Conservation (phyloP, 1,139 yeast genomes). For the Blastobotrys buckinghamii region DNA sequence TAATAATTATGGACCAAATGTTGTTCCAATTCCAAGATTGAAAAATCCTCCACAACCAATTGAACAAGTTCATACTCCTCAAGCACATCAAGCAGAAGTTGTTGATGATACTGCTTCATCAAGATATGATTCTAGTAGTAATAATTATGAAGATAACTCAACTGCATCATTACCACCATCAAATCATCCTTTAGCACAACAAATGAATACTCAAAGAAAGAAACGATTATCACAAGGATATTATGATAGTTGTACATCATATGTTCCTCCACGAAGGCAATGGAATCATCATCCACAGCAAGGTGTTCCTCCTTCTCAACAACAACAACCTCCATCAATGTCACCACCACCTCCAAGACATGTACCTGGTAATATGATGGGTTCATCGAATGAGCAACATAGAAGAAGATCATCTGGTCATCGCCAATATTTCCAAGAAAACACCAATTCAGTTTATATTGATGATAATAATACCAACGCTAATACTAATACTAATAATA, state of each 20-base stretch:
- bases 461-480: constrained; percentile 24
- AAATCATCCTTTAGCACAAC: constrained; percentile 6
- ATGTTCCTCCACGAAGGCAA: constrained; percentile 22
- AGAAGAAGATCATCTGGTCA: not conserved
- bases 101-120: not conserved
- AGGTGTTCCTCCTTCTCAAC: not conserved
- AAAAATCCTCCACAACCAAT: not conserved
- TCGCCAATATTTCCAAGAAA: constrained; percentile 10
- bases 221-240: constrained; percentile 4
- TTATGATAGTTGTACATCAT: constrained; percentile 8
- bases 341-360: not conserved
- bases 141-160: not conserved
- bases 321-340: not conserved
- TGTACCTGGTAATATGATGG: constrained; percentile 1
- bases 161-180: not conserved
- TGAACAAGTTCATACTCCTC: not conserved
- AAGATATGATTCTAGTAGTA: not conserved
- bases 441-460: constrained; percentile 23
- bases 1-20: constrained; percentile 30
- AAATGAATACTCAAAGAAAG: not conserved
- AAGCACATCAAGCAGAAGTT: constrained; percentile 3
- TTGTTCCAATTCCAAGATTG: constrained; percentile 22
- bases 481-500: constrained; percentile 25
- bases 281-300: constrained; percentile 15
- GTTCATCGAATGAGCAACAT: not conserved